A percentile compares a stretch with the other conserved stretches of the same genome.
Conservation (phyloP, 768 basidiomycete genomes). For the Arthromyces matolae region DNA sequence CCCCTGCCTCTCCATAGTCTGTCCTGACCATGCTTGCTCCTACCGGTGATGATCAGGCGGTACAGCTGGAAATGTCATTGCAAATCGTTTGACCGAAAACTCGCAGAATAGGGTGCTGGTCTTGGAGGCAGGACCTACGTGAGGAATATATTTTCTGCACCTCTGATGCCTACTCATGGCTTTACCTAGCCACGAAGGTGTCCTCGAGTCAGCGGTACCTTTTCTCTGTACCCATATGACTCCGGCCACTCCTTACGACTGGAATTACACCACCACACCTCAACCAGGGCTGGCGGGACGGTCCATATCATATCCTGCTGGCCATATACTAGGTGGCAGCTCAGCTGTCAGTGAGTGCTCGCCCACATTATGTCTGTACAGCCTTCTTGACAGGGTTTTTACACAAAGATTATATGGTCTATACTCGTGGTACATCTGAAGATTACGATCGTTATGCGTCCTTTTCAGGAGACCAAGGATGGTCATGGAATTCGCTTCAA, state of each 20-base stretch:
- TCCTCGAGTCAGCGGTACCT: conserved; percentile 5
- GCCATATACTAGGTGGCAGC: conserved; percentile 23
- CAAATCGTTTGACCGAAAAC: conserved; percentile 9
- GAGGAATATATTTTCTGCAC: neutral
- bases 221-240: conserved; percentile 7
- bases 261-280: conserved; percentile 26
- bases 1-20: neutral
- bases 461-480: conserved; percentile 24
- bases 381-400: neutral
- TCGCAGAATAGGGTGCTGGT: conserved; percentile 3
- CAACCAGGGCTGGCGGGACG: conserved; percentile 20
- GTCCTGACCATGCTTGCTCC: neutral
- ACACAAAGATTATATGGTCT: conserved; percentile 14
- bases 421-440: conserved; percentile 21
- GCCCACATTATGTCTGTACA: neutral
- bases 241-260: conserved; percentile 16
- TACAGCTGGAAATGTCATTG: too few species aligned
- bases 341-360: conserved; percentile 21
- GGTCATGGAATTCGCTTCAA: conserved; percentile 23
- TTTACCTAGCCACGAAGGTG: neutral
- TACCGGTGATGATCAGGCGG: neutral
- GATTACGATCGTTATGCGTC: conserved; percentile 25
- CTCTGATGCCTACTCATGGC: neutral
- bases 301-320: conserved; percentile 20
- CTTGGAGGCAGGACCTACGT: conserved; percentile 10